Base-by-base conservation (phyloP, 2,329 filamentous ascomycete genomes). In the Sporothrix phasma region DNA sequence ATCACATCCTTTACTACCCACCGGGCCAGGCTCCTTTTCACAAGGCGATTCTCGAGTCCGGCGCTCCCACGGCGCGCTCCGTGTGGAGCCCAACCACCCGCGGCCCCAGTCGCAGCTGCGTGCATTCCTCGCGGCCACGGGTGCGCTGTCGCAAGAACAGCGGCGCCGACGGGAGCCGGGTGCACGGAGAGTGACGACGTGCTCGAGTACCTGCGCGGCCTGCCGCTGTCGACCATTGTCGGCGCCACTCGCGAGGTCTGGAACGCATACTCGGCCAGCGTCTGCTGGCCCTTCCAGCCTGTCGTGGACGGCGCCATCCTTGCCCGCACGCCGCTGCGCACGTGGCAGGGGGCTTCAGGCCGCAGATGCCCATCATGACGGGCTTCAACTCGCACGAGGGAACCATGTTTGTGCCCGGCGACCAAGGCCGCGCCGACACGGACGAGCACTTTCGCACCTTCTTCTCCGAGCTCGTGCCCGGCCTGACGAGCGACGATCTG, bases 331-430 rank as follows among this genome's bases (percentile, higher is more conserved):
- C 87, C 87, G 3, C 77, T 87, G 13, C 75, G 79, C n/a, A 78
- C 80, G n/a, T 88, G 84, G 84, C 72, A 76, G 29, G 74, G 79
- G 76, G 79, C 0, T 76, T 17, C 83, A 79, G 71, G 7, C 47
- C 60, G 2, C 49, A 43, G 67, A 77, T 87, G 7, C 84, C 85
- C 7, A 80, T 90, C 58, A 74, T 91, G 58, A 89, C 86, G 0
- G 88, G 88, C 7, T 90, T 86, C 76, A 87, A 86, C 73, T 82
- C 84, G 45, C 85, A 90, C 69, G 88, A 91, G 72, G 88, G 87
- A 17, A 80, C 84, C 0, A 72, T 78, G 43, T 90, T 90, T 70
- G 81, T 89, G 0, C 81, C 85, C 0, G 24, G 51, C 19, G 60
- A 63, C 58, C 34, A 24, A 3, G 72, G 76, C 15, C 69, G 72